Evolutionary conservation across 352 stramenopile genomes (phyloP), one percentile per base, ranked within the genome.

Genomic region (Phytophthora sp.): DNA sequence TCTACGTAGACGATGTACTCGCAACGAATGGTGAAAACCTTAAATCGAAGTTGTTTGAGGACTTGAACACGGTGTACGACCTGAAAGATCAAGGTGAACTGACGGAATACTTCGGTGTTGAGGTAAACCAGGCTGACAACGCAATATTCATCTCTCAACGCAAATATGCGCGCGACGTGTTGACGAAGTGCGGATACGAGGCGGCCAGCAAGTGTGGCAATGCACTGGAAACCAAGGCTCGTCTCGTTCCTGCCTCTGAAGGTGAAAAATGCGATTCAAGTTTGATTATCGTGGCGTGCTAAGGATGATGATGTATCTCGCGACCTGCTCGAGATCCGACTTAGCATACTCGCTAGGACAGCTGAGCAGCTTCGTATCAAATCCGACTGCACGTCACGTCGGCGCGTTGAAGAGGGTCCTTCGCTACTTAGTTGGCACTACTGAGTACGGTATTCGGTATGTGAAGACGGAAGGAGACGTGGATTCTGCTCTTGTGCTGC

Each of bases 1-100:
- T 55, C 20, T 59, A 59, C 15, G 47, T 55, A 1, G 56, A 57
- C 13, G 58, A 66, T 21, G 29, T 66, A 9, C 24, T 59, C 27
- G 51, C 58, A 2, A 55, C 38, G 3, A 59, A 59, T n/a, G 26
- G 27, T 11, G 6, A 9, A 6, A 3, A 58, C 1, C 39, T 59
- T 39, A 59, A 59, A 7, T 35, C 18, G 5, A 33, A 45, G 3
- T 36, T 58, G 9, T 63, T 56, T 29, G 21, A 36, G 2, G 56
- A 57, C 1, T n/a, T 57, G 4, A 27, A 64, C n/a, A 2, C 3
- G 2, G 27, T 15, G 1, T 64, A 57, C n/a, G 57, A 45, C 7
- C 44, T 57, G 7, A 51, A 52, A 29, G 44, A 64, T 29, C 23
- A 51, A 20, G 44, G 57, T 18, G 30, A 56, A n/a, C 38, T 66